phyloP scores from a whole-genome alignment of 108 stramenopile genomes.

The Skeletonema menzelii region DNA sequence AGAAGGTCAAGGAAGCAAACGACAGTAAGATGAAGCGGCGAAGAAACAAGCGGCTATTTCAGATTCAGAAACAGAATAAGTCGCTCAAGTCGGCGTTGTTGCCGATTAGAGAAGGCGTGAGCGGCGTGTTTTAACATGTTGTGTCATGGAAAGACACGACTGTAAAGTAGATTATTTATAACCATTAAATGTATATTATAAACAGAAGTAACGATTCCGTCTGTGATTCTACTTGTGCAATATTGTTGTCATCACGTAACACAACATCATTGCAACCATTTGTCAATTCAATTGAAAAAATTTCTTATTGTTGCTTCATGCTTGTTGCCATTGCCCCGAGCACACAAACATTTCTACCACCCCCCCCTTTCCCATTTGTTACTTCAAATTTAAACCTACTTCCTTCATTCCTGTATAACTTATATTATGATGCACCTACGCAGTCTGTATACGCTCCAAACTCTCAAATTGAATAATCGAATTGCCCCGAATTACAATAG shows the following conservation, averaged over 20 bases:
- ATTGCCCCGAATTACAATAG: conserved; percentile 87
- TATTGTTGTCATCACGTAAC: no score
- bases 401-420: background rate
- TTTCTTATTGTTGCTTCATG: no score
- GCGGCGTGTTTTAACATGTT: background rate
- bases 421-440: background rate
- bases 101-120: background rate
- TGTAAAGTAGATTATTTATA: no score
- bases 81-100: no score
- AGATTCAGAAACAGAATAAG: background rate
- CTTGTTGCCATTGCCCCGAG: background rate
- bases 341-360: background rate
- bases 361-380: background rate
- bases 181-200: no score
- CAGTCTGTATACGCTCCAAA: conserved; percentile 58
- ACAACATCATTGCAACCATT: no score
- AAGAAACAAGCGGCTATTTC: background rate
- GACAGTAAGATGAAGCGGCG: background rate
- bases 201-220: no score
- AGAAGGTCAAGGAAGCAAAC: background rate
- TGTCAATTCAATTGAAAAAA: no score
- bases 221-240: background rate
- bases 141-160: no score
- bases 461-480: conserved; percentile 89
- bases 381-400: background rate